Conservation (phyloP, 805 yeast species). For the Ogataea angusta region DNA sequence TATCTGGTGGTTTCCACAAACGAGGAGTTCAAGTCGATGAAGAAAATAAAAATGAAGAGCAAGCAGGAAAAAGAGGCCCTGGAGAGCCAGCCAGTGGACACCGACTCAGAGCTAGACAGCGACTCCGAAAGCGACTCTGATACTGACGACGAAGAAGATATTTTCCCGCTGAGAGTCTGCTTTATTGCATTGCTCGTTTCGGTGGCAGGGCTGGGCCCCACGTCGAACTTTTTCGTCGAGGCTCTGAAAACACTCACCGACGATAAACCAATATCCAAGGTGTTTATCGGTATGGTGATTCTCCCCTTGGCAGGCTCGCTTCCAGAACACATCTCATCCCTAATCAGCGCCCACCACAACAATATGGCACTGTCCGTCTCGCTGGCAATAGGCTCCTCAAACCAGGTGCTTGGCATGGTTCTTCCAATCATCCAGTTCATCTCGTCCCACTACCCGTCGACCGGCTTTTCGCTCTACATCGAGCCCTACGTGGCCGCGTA, state of each 20-base stretch:
- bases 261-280: slow-evolving; percentile 17
- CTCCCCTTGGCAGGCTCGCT: slow-evolving; percentile 17
- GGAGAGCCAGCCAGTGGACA: slow-evolving; percentile 5
- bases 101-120: slow-evolving; percentile 7
- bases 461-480: slow-evolving; percentile 16
- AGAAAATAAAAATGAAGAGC: slow-evolving; percentile 9
- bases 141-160: slow-evolving; percentile 7
- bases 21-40: slow-evolving; percentile 16
- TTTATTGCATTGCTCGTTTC: slow-evolving; percentile 12
- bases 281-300: slow-evolving; percentile 17
- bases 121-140: slow-evolving; percentile 11
- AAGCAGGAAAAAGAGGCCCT: slow-evolving; percentile 3
- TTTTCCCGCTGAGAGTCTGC: slow-evolving; percentile 14
- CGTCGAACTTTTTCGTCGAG: slow-evolving; percentile 17
- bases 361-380: slow-evolving; percentile 18
- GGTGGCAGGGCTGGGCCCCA: slow-evolving; percentile 16
- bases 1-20: slow-evolving; percentile 15
- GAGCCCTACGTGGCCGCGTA: slow-evolving; percentile 18
- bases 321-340: slow-evolving; percentile 16
- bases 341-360: slow-evolving; percentile 17
- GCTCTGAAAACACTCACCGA: slow-evolving; percentile 15
- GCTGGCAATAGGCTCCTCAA: slow-evolving; percentile 15
- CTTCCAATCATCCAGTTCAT: slow-evolving; percentile 18
- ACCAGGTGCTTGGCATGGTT: slow-evolving; percentile 19
- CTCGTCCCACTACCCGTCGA: slow-evolving; percentile 16